These are phyloP conservation scores for Mangifera indica DNA, from an alignment of 345 rosid genomes.

Conservation along the genomic window DNA sequence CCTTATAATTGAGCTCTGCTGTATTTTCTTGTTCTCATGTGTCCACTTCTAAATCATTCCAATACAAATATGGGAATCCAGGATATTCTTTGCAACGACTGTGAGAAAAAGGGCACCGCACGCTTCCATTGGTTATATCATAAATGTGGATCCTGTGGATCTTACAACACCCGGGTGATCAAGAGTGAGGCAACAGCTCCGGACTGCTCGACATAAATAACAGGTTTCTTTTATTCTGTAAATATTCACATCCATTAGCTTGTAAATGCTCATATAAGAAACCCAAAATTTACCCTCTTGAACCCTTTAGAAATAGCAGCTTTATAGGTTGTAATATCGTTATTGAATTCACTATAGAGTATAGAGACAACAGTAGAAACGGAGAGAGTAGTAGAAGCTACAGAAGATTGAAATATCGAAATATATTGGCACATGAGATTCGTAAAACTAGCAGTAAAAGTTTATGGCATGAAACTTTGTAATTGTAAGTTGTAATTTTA, in stretches of 20 bases:
- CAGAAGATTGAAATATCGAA: not conserved
- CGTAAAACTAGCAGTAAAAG: no score
- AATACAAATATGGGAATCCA: conserved; percentile 21
- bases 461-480: not conserved
- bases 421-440: no score
- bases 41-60: not conserved
- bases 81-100: conserved; percentile 80
- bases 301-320: not conserved
- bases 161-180: conserved; percentile 85
- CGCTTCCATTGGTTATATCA: conserved; percentile 87
- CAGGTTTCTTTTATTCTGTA: conserved; percentile 8
- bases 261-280: conserved; percentile 25
- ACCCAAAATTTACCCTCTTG: conserved; percentile 6
- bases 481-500: not conserved
- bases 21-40: not conserved
- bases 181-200: conserved; percentile 38
- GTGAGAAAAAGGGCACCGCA: conserved; percentile 63
- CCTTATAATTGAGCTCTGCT: not conserved
- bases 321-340: not conserved
- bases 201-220: conserved; percentile 33
- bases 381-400: not conserved
- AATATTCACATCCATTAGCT: conserved; percentile 9
- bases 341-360: not conserved
- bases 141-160: conserved; percentile 70
- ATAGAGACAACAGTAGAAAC: conserved; percentile 1